Conservation (phyloP, 768 basidiomycete species). For the Boletus speciosus region DNA sequence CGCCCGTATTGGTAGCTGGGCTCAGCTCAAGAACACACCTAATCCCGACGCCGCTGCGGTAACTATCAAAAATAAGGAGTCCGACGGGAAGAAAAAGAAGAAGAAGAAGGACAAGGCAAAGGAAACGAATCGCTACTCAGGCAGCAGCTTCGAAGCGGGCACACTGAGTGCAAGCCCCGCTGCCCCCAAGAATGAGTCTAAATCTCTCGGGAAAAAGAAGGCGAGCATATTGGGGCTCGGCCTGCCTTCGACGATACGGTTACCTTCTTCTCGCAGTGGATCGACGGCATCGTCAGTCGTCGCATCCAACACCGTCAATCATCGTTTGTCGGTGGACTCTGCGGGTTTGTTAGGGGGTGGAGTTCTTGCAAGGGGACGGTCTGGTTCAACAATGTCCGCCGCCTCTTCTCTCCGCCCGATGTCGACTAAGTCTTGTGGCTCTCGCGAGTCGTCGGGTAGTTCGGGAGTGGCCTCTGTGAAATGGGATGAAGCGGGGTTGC, state of each 20-base stretch:
- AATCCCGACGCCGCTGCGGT: slow-evolving; percentile 28
- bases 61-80: slow-evolving; percentile 28
- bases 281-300: slow-evolving; percentile 37
- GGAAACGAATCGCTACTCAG: slow-evolving; percentile 44
- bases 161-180: slow-evolving; percentile 40
- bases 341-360: slow-evolving; percentile 28
- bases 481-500: slow-evolving; percentile 50
- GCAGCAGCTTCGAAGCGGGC: slow-evolving; percentile 70
- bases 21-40: slow-evolving; percentile 47
- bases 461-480: slow-evolving; percentile 42
- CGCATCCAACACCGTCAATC: not conserved
- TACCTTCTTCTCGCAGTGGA: slow-evolving; percentile 36
- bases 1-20: slow-evolving; percentile 72
- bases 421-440: slow-evolving; percentile 40
- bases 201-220: slow-evolving; percentile 53
- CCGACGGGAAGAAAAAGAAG: slow-evolving; percentile 35
- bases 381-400: slow-evolving; percentile 39
- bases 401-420: slow-evolving; percentile 47
- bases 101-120: slow-evolving; percentile 37
- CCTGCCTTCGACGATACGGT: slow-evolving; percentile 51
- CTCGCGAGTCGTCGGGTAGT: slow-evolving; percentile 39
- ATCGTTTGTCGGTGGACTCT: slow-evolving; percentile 33
- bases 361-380: slow-evolving; percentile 32
- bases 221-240: slow-evolving; percentile 60
- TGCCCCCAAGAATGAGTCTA: slow-evolving; percentile 22